Evolutionary conservation across 2,329 filamentous ascomycete species (phyloP).

Genomic region (Penicillium rolfsii): DNA sequence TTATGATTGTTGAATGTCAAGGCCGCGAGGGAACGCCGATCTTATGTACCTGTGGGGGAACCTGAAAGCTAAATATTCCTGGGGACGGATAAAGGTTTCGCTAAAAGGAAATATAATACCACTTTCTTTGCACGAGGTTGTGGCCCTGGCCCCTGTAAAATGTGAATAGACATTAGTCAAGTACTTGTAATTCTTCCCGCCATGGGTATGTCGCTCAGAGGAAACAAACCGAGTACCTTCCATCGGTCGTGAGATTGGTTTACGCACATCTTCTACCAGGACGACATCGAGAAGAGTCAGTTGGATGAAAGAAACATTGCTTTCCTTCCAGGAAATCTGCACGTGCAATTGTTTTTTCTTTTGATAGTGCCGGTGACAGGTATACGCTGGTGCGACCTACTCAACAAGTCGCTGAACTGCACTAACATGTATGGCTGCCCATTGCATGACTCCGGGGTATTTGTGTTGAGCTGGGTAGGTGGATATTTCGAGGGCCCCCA

Average conservation of each 20-base stretch:
- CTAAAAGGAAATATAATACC: background rate
- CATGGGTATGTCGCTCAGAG: too few relatives aligned
- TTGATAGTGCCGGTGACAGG: too few relatives aligned
- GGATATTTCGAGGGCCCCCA: background rate
- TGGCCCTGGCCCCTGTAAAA: background rate
- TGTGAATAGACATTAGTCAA: background rate
- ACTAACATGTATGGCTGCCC: background rate
- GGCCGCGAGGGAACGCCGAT: slow-evolving; percentile 53
- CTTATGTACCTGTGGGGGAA: slow-evolving; percentile 56
- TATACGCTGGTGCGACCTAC: background rate
- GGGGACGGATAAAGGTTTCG: background rate
- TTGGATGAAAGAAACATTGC: too few relatives aligned
- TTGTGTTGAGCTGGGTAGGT: background rate
- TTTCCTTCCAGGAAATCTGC: too few relatives aligned
- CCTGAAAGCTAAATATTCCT: slow-evolving; percentile 8
- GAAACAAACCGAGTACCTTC: too few relatives aligned
- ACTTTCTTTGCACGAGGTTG: background rate
- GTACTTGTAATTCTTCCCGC: background rate
- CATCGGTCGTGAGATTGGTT: too few relatives aligned
- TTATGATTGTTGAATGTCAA: slow-evolving; percentile 27
- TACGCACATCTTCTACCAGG: too few relatives aligned
- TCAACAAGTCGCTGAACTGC: background rate
- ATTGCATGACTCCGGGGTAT: background rate
- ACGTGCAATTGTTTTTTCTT: too few relatives aligned
- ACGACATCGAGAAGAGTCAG: too few relatives aligned